A percentile compares a stretch with the other conserved stretches of the same genome.
Conservation (phyloP, 768 basidiomycete species). For the Suillus discolor region DNA sequence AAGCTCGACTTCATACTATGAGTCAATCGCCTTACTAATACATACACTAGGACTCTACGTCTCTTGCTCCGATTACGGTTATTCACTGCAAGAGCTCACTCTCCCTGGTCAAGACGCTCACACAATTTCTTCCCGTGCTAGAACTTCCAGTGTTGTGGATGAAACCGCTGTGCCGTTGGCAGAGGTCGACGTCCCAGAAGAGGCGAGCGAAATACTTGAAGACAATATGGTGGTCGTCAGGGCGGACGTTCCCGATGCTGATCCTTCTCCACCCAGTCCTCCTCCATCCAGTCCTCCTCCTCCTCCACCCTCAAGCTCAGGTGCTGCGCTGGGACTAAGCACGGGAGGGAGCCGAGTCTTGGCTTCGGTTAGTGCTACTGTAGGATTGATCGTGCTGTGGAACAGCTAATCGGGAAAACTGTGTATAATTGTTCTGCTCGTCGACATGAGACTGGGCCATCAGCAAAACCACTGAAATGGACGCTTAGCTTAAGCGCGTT, state of each 20-base stretch:
- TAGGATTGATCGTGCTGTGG: no score
- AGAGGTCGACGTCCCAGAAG: not conserved
- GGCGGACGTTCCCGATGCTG: no score
- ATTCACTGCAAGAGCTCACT: slow-evolving; percentile 22
- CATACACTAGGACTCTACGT: slow-evolving; percentile 22
- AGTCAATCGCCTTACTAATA: not conserved
- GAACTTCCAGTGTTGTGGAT: not conserved
- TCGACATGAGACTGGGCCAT: no score
- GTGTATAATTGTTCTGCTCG: no score
- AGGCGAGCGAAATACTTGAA: not conserved
- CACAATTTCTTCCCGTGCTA: slow-evolving; percentile 1
- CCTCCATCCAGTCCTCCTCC: not conserved
- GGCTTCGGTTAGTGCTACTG: no score
- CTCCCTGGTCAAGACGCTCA: slow-evolving; percentile 28
- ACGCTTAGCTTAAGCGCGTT: no score
- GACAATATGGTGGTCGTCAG: not conserved
- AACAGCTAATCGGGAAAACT: no score
- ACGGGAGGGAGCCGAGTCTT: no score
- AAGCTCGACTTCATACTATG: slow-evolving; percentile 12
- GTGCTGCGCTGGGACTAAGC: not conserved
- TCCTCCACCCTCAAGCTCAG: not conserved
- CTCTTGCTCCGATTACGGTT: slow-evolving; percentile 30
- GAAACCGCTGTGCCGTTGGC: not conserved
- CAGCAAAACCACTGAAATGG: no score
- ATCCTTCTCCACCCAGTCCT: no score